Base-by-base conservation (phyloP, 2,329 filamentous ascomycete genomes). In the Aurifilum marmelostoma region DNA sequence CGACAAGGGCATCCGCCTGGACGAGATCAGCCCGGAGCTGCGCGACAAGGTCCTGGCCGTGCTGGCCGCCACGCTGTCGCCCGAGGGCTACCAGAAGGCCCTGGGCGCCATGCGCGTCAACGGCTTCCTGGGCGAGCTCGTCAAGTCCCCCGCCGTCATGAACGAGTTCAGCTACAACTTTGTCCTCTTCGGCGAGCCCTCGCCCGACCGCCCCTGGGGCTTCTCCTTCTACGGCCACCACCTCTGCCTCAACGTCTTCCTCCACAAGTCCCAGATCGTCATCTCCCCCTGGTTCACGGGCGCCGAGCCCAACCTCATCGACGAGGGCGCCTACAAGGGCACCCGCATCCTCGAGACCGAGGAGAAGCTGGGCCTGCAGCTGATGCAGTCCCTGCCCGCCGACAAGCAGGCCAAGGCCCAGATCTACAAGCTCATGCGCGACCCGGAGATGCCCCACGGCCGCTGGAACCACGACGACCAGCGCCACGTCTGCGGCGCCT, bases 401-500 rank as follows among this genome's bases (percentile, higher is more conserved):
- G 81, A 82, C 1, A 73, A 83, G 24, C 86, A 89, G 74, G 54
- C 75, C 0, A 75, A 77, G 1, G 88, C 89, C 0, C 87, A 87
- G 69, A 80, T 87, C 0, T 93, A 87, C 76, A 83, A 84, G 66
- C 73, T 82, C 0, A 83, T 93, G 80, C 82, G 85, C 32, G 91
- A 93, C 68, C 85, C 87, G 0, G 83, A 80, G 0, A 93, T 93
- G 91, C 87, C 85, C 2, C 79, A 80, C 16, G 89, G 89, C 12
- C 85, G 91, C 9, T 94, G 91, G 91, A 94, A 94, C 76, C 89
- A 89, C 72, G 91, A 93, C 74, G 92, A 95, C 76, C 91, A 94
- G 80, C 85, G 92, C 7, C 92, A 94, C 74, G 77, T 93, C 5
- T 92, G 91, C 76, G 92, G 92, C 47, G 92, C 92, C 0, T 93